phyloP scores from a whole-genome alignment of 495 filamentous ascomycete species.

The Viridothelium virens region DNA sequence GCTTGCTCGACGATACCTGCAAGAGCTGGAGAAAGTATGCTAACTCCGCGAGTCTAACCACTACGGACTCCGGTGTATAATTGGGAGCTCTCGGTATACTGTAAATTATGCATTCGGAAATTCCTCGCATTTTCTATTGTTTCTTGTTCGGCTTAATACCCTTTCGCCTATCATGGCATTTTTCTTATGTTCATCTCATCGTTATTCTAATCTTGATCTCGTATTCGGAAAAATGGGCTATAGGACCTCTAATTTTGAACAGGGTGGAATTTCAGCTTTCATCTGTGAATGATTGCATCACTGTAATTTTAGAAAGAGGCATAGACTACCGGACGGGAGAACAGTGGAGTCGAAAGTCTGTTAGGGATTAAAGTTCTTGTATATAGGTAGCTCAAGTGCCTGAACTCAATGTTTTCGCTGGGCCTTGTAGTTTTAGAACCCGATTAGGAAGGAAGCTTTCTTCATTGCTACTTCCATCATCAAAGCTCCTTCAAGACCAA shows the following conservation, averaged over 20 bases:
- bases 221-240: not conserved
- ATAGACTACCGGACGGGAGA: too few relatives aligned
- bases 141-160: not conserved
- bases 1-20: constrained; percentile 24
- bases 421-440: too few relatives aligned
- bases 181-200: not conserved
- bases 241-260: not conserved
- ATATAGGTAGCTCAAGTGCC: too few relatives aligned
- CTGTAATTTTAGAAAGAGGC: too few relatives aligned
- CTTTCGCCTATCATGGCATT: not conserved
- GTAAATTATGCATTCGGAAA: not conserved
- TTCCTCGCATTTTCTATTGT: not conserved
- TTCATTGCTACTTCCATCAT: too few relatives aligned
- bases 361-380: too few relatives aligned
- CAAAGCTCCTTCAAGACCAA: too few relatives aligned
- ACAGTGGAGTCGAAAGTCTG: too few relatives aligned
- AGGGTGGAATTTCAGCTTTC: not conserved
- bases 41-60: constrained; percentile 3
- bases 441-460: too few relatives aligned
- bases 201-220: not conserved
- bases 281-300: not conserved
- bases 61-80: constrained; percentile 22
- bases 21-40: constrained; percentile 22
- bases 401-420: too few relatives aligned
- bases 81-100: not conserved